phyloP scores from a whole-genome alignment of 2,329 filamentous ascomycete species.

The Dothidotthia symphoricarpi region DNA sequence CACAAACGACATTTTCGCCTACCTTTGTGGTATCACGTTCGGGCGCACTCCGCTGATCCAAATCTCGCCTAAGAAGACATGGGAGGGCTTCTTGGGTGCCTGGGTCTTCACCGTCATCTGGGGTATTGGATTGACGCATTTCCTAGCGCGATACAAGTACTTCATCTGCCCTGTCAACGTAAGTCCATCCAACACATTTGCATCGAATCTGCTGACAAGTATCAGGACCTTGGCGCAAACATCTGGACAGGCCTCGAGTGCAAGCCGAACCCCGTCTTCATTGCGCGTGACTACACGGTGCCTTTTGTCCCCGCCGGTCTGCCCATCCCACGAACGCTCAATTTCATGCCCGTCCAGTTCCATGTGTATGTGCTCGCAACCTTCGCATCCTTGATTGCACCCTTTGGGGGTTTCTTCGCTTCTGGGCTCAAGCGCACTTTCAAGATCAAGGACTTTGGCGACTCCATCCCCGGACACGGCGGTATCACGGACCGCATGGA shows the following conservation, averaged over 20 bases:
- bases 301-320: constrained; percentile 47
- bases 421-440: constrained; percentile 97
- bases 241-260: constrained; percentile 88
- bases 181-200: constrained; percentile 26
- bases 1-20: constrained; percentile 98
- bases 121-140: constrained; percentile 74
- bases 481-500: constrained; percentile 99
- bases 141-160: constrained; percentile 89
- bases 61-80: constrained; percentile 97
- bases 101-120: constrained; percentile 95
- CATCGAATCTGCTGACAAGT: constrained; percentile 5
- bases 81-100: constrained; percentile 93
- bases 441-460: constrained; percentile 99
- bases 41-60: constrained; percentile 96
- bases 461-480: constrained; percentile 95
- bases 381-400: constrained; percentile 93
- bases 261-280: constrained; percentile 86
- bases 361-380: constrained; percentile 87
- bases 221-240: constrained; percentile 80
- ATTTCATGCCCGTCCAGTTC: constrained; percentile 84
- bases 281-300: constrained; percentile 70
- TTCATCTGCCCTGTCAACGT: constrained; percentile 96
- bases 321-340: constrained; percentile 69
- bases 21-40: constrained; percentile 95
- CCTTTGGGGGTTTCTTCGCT: constrained; percentile 97